Base-by-base conservation (phyloP, 805 yeast species). In the Debaryomyces hansenii region DNA sequence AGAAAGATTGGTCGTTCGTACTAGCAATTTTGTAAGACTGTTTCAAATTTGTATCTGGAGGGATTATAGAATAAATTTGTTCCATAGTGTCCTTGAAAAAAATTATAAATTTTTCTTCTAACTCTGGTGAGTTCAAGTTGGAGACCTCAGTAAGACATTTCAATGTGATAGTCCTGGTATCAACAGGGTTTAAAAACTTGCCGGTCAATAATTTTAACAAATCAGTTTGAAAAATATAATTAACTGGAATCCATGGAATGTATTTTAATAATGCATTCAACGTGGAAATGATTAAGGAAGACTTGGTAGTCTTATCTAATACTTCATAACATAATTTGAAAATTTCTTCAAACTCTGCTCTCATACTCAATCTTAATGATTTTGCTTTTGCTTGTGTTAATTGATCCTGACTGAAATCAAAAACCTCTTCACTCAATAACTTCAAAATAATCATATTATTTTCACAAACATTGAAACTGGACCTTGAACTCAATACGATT, bases 311-410 rank as follows among this genome's bases (percentile, higher is more conserved):
- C 60, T 87, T 90, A 62, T 90, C 96, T 58, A 94, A 78, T 5
- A 94, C 95, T 69, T 92, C 96, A 64, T 81, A 90, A 71, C 99
- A 94, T 49, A 95, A 78, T 62, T 87, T 87, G 73, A 90, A 94
- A 57, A 94, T 91, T 63, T 89, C 96, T 55, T 90, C 87, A 60
- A 94, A 94, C 67, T 94, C 98, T 45, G 85, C 84, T 54, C 87
- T 79, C 88, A 94, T 84, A 57, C 90, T 87, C 41, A 79, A 74
- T 66, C 90, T 94, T 64, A 94, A 79, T 49, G 82, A 80, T 58
- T 84, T 80, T 5, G 96, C 88, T 69, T 92, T 92, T 5, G 96
- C 96, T 68, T 90, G 97, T 37, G 99, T 94, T 88, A 94, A 85
- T 63, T 89, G 96, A 54, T 91, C 97, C 41, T 90, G 89, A n/a